Percentiles rank a stretch among this genome's conserved stretches.
Conservation (phyloP, 495 filamentous ascomycete species). For the Cryomyces minteri region DNA sequence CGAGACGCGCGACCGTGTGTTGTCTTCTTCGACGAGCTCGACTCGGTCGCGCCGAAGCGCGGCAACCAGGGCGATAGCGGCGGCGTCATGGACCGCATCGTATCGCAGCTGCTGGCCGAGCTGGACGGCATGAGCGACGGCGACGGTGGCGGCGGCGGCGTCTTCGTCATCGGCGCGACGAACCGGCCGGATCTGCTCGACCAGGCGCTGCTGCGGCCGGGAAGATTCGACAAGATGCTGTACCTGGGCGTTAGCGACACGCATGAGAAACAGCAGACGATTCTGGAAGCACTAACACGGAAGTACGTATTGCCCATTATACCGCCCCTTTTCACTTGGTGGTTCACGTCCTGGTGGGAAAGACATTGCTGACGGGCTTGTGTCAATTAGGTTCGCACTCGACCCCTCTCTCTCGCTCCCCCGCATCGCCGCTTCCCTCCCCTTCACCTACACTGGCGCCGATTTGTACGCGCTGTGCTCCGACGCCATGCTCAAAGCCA, state of each 20-base stretch:
- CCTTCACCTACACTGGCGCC: slow-evolving; percentile 93
- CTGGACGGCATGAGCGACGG: slow-evolving; percentile 95
- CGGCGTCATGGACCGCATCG: slow-evolving; percentile 97
- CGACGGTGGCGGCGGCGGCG: slow-evolving; percentile 65
- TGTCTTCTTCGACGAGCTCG: slow-evolving; percentile 96
- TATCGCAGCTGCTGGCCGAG: slow-evolving; percentile 86
- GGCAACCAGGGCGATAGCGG: slow-evolving; percentile 97
- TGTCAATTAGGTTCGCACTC: slow-evolving; percentile 45
- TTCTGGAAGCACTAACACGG: slow-evolving; percentile 81
- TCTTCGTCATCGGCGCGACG: slow-evolving; percentile 95
- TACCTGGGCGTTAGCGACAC: slow-evolving; percentile 93
- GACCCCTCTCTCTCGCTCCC: slow-evolving; percentile 54
- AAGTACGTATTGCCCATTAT: slow-evolving; percentile 38
- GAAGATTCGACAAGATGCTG: slow-evolving; percentile 97
- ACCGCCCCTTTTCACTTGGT: not conserved
- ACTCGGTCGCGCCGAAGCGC: slow-evolving; percentile 91
- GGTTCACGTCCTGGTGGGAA: not conserved
- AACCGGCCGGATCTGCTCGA: slow-evolving; percentile 91
- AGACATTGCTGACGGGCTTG: slow-evolving; percentile 6
- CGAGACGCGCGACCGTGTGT: slow-evolving; percentile 92
- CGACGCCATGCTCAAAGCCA: slow-evolving; percentile 96
- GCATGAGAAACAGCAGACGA: slow-evolving; percentile 87
- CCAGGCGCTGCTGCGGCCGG: slow-evolving; percentile 74
- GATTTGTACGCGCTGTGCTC: slow-evolving; percentile 94
- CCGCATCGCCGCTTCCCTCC: slow-evolving; percentile 55